Percentiles rank a stretch among this genome's conserved stretches.
phyloP scores from a whole-genome alignment of 768 basidiomycete genomes.

The Leccinum subgranulosum region DNA sequence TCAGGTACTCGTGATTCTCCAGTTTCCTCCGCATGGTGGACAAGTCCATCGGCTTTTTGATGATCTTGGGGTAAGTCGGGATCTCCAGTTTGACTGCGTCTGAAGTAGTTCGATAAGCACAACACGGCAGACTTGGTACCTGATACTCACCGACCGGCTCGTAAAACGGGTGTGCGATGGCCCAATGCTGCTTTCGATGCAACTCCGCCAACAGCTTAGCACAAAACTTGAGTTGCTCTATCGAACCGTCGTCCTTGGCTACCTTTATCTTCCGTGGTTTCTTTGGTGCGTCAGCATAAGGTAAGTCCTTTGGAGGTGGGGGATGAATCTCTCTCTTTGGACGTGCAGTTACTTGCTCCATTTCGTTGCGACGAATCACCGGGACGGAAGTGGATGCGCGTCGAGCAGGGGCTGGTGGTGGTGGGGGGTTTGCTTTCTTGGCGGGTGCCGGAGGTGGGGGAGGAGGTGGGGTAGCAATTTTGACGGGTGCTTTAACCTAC shows the following conservation, averaged over 20 bases:
- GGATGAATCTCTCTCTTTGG: conserved; percentile 98
- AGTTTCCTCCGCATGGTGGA: conserved; percentile 86
- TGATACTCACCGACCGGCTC: conserved; percentile 82
- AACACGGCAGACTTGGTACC: background rate
- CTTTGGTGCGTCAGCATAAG: conserved; percentile 76
- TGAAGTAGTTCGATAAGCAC: conserved; percentile 25
- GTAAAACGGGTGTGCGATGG: conserved; percentile 80
- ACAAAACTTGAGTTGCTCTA: conserved; percentile 85
- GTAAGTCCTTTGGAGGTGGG: conserved; percentile 86
- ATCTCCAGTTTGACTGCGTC: conserved; percentile 78
- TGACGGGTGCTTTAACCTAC: conserved; percentile 45
- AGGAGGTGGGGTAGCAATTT: conserved; percentile 38
- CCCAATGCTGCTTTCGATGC: conserved; percentile 72
- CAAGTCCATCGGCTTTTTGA: conserved; percentile 96
- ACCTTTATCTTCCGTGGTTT: conserved; percentile 61
- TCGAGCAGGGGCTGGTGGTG: conserved; percentile 46
- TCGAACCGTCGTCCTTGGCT: conserved; percentile 62
- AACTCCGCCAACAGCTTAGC: conserved; percentile 71
- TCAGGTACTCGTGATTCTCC: conserved; percentile 70
- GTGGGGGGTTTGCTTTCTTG: conserved; percentile 31
- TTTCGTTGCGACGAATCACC: conserved; percentile 76
- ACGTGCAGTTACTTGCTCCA: conserved; percentile 52
- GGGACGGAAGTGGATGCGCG: conserved; percentile 81
- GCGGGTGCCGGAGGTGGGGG: conserved; percentile 39
- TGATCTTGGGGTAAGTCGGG: conserved; percentile 79